Base-by-base conservation (phyloP, 2,329 filamentous ascomycete genomes). In the Curvularia lunata region DNA sequence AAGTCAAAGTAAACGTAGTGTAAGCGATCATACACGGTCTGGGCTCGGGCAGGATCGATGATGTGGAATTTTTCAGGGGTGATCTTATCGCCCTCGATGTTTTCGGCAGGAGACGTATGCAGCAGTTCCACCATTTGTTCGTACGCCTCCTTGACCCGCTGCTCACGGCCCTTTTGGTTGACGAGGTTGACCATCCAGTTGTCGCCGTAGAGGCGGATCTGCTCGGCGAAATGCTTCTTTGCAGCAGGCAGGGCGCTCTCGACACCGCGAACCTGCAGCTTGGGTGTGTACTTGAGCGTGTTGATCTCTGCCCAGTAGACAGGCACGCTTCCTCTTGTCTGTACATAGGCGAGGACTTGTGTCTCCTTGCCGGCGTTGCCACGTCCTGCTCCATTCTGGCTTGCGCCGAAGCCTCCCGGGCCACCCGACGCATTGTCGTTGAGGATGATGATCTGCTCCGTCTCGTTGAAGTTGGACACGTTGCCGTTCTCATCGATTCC, bases 1-100 rank as follows among this genome's bases (percentile, higher is more conserved):
- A 96, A 99, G 80, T 99, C 95, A 74, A 99, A 99, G 81, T 98
- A 99, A 69, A 98, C 80, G 77, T 99, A 99, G 79, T 99, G 94
- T 43, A 99, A 81, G 43, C 88, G 88, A 75, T 97, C 93, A 75
- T 90, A 91, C 62, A 88, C 82, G 62, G 90, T 85, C 56, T 81
- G 81, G 47, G 81, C 81, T 45, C 85, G 75, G 13, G 80, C 68
- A 21, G 87, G 82, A 72, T 97, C 90, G 62, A 97, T 86, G 28
- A 88, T 82, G 69, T 88, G 90, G 75, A 96, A 90, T 75, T 95
- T 94, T 73, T 97, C 93, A 38, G 88, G 82, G 0, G 88, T 90
- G 51, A 85, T 76, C 28, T 81, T 74, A 72, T 94, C 90, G 52
- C 85, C 81, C 70, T 91, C 85, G 21, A 83, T 84, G 37, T 81